These are phyloP conservation scores for Trichoderma simmonsii DNA, from an alignment of 2,329 filamentous ascomycete species.

Conservation along the genomic window DNA sequence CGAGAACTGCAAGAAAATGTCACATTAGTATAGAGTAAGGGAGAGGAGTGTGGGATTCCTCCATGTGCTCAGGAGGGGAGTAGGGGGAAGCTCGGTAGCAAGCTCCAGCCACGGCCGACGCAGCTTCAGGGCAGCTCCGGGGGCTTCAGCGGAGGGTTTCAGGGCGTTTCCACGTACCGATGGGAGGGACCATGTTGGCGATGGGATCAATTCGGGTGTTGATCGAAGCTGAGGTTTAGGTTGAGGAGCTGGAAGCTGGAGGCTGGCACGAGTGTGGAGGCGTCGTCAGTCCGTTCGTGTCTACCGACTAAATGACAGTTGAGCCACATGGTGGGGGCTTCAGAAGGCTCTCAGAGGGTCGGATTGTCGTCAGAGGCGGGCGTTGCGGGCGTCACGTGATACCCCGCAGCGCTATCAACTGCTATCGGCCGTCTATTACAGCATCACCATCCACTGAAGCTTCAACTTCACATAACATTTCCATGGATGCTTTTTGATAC, in stretches of 20 bases:
- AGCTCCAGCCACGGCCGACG: neutral
- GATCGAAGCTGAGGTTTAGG: neutral
- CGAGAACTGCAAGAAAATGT: constrained; percentile 69
- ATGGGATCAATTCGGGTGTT: constrained; percentile 22
- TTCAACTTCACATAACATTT: neutral
- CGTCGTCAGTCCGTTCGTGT: constrained; percentile 15
- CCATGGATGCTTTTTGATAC: neutral
- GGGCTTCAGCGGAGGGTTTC: neutral
- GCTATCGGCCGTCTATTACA: neutral
- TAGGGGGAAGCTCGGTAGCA: constrained; percentile 15
- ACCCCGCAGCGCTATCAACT: constrained; percentile 27
- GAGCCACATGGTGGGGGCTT: constrained; percentile 30
- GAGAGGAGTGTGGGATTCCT: neutral
- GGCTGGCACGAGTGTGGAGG: constrained; percentile 17
- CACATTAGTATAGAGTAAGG: neutral
- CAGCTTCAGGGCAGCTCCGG: neutral
- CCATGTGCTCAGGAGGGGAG: neutral
- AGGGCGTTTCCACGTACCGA: constrained; percentile 42
- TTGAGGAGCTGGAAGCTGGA: constrained; percentile 9
- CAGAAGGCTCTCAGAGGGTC: neutral
- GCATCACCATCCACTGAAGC: neutral
- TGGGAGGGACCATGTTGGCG: constrained; percentile 51
- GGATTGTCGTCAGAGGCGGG: constrained; percentile 37
- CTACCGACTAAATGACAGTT: neutral
- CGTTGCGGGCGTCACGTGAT: constrained; percentile 39